Evolutionary conservation across 2,329 filamentous ascomycete genomes (phyloP).

Genomic region (Aspergillus ruber): DNA sequence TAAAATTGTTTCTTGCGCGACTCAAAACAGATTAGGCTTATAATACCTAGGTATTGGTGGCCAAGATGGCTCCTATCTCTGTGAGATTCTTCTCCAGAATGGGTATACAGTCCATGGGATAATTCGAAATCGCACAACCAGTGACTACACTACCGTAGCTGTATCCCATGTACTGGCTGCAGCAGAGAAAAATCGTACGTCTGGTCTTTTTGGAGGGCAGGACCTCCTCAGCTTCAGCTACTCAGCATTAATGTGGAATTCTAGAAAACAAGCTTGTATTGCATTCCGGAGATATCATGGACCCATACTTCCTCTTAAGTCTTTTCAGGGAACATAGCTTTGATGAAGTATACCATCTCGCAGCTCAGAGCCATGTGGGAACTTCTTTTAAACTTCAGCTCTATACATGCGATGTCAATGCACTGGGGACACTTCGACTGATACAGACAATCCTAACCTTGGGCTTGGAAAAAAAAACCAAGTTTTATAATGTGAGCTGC

Average conservation of each 20-base stretch:
- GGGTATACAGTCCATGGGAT: slow-evolving; percentile 3
- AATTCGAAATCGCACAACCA: background rate
- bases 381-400: background rate
- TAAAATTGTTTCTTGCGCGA: background rate
- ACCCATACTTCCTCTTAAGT: background rate
- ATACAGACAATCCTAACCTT: slow-evolving; percentile 1
- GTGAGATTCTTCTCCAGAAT: background rate
- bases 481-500: slow-evolving; percentile 1
- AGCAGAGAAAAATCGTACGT: background rate
- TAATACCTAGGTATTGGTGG: slow-evolving; percentile 1
- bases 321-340: background rate
- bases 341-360: background rate
- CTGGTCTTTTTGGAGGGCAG: background rate
- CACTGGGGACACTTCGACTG: slow-evolving; percentile 1
- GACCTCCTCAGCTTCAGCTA: too few relatives aligned
- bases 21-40: background rate
- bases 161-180: background rate
- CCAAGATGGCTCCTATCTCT: slow-evolving; percentile 6
- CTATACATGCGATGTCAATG: slow-evolving; percentile 1
- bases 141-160: background rate
- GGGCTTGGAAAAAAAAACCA: background rate
- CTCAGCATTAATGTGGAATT: background rate
- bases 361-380: background rate
- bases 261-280: background rate
- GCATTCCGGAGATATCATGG: slow-evolving; percentile 2